Evolutionary conservation across 73 alveolate species (phyloP), one percentile per base, ranked within the genome.

Genomic region (Paramecium sonneborni): DNA sequence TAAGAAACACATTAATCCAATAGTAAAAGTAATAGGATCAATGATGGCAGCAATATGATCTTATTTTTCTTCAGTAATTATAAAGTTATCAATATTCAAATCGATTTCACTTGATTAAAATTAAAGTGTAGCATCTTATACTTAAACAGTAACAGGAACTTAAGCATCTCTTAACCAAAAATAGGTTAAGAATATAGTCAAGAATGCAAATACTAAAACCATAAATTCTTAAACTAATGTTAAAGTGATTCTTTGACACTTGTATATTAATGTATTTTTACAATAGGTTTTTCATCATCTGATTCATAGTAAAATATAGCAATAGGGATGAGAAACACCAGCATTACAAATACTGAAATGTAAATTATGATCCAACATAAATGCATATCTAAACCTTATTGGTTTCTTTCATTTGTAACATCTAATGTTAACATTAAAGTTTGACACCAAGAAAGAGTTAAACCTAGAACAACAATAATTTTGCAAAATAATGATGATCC

Each of bases 351-450:
- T 6, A 93, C 58, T 76, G 95, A 76, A 68, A 95, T 92, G 87
- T 95, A 95, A 69, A 96, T 87, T 2, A 92, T 95, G 74, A 93
- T 92, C 98, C 98, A 96, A 74, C 94, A 93, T 30, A 93, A 92
- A 70, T 93, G 74, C 98, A 96, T 96, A 62, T 95, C 96, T 5
- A 96, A 69, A 30, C 95, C 95, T 2, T 95, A 93, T 37, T 92
- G 92, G 23, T 48, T 55, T 32, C 95, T 69, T 18, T 58, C 88
- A 76, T 96, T 96, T 3, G 95, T 85, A 15, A 96, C 97, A 79
- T 96, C 98, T 24, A 96, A 88, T 6, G 98, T 96, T 46, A 96
- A 87, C 95, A 95, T 69, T 3, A 96, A 92, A 18, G 94, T 93
- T 62, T 95, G 56, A 30, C 92, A 86, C 96, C 95, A 92, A 11